Base-by-base conservation (phyloP, 1,284 basidiomycete species). In the Jaminaea rosea region DNA sequence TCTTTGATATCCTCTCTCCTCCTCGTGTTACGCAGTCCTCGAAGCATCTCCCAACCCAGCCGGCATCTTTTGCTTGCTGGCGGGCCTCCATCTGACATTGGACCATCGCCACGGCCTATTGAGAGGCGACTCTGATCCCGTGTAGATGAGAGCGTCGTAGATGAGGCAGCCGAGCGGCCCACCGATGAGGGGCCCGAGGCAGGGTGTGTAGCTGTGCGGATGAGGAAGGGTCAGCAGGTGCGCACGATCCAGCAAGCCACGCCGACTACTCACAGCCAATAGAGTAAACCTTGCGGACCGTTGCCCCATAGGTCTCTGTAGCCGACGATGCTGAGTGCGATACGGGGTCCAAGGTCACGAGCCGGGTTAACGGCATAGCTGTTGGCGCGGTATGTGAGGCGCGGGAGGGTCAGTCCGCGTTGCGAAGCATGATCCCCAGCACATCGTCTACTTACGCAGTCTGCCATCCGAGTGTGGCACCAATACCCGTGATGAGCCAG, bases 351-450 rank as follows among this genome's bases (percentile, higher is more conserved):
- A 5, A 83, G 73, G 63, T 84, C 83, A 58, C 83, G 79, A 2
- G 83, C 82, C 7, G 82, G 82, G 62, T 84, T 84, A 44, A 84
- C 75, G 2, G 81, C 80, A 60, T 77, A 81, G n/a, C n/a, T n/a
- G n/a, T n/a, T n/a, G n/a, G n/a, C n/a, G n/a, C n/a, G n/a, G n/a
- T n/a, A n/a, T n/a, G n/a, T n/a, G n/a, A n/a, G n/a, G n/a, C n/a
- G n/a, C n/a, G n/a, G n/a, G n/a, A n/a, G n/a, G n/a, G n/a, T n/a
- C n/a, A n/a, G n/a, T n/a, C n/a, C n/a, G n/a, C n/a, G n/a, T n/a
- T n/a, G n/a, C n/a, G n/a, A n/a, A n/a, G n/a, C n/a, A n/a, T n/a
- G n/a, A n/a, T n/a, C n/a, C n/a, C n/a, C n/a, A n/a, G n/a, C n/a
- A n/a, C n/a, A n/a, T n/a, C n/a, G n/a, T n/a, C n/a, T n/a, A n/a